Evolutionary conservation across 2,329 filamentous ascomycete genomes (phyloP), one percentile per base, ranked within the genome.

Genomic region (Neofusicoccum sp.): DNA sequence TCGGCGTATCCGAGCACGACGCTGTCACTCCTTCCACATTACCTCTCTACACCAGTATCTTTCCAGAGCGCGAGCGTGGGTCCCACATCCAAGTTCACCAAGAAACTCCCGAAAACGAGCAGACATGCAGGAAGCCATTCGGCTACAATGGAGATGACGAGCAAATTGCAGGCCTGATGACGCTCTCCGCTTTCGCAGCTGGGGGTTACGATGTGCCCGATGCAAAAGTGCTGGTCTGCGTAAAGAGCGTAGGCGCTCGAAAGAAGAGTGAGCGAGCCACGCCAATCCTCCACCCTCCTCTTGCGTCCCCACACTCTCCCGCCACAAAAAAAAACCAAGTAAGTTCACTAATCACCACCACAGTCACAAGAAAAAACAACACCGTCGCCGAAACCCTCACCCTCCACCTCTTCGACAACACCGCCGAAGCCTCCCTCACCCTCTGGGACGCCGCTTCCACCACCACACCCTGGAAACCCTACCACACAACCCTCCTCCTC

Each of bases 351-450:
- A n/a, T 38, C 4, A 34, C 31, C 5, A 5, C 31, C 24, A n/a
- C 66, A 73, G 76, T 85, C 31, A 76, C 76, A 3, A 80, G 77
- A 61, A 83, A 81, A 63, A 77, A 76, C 30, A 75, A 78, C 41
- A 74, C 67, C 3, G 69, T 73, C n/a, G 73, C 76, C 0, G 76
- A 82, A 31, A 73, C 83, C 11, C 67, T 81, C 28, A 81, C 82
- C 47, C 70, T 87, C 3, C 72, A 75, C 4, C 71, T 87, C 8
- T 84, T 85, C 65, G 85, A 88, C 67, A 79, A 86, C 65, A 60
- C 58, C 28, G 78, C 78, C 1, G 78, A 80, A 62, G 79, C 79
- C 4, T 73, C 76, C 1, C 71, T 87, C n/a, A 83, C 79, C 14
- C 71, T 86, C 4, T 87, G 84, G 79, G 79, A 78, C 36, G 76